Percentiles rank a stretch among this genome's conserved stretches.
These are phyloP conservation scores for Pleurotus tuoliensis DNA, from an alignment of 768 basidiomycete genomes.

Conservation along the genomic window DNA sequence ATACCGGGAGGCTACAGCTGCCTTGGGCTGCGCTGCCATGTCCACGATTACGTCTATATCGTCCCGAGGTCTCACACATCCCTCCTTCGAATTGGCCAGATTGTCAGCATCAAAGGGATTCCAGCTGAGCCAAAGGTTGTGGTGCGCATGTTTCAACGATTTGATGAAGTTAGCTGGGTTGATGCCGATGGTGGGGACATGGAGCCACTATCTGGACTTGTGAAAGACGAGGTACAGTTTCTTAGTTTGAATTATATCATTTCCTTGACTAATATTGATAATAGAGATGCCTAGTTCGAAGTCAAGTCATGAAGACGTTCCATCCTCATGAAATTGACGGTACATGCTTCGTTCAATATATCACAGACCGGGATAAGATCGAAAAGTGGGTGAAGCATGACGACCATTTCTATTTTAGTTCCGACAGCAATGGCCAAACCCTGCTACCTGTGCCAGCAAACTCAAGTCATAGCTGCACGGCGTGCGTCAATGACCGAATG, in stretches of 20 bases:
- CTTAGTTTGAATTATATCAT: conserved; percentile 16
- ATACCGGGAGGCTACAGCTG: conserved; percentile 31
- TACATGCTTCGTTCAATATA: conserved; percentile 44
- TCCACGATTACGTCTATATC: conserved; percentile 60
- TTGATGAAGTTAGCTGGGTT: conserved; percentile 29
- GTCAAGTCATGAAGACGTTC: conserved; percentile 22
- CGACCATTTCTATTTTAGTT: conserved; percentile 57
- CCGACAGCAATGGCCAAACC: conserved; percentile 11
- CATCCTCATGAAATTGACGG: conserved; percentile 46
- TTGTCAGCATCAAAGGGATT: conserved; percentile 33
- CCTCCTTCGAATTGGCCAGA: conserved; percentile 54
- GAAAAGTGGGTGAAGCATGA: conserved; percentile 47
- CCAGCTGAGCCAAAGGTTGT: conserved; percentile 21
- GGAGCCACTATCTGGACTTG: background rate
- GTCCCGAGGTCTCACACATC: conserved; percentile 24
- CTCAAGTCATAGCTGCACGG: conserved; percentile 31
- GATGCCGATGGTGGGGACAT: background rate
- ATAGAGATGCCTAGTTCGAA: conserved; percentile 42
- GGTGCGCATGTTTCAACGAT: conserved; percentile 43
- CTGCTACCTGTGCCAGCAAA: conserved; percentile 5
- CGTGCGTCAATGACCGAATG: conserved; percentile 34
- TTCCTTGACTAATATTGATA: background rate
- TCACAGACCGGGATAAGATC: conserved; percentile 28
- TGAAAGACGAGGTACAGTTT: conserved; percentile 37
- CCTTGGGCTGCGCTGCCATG: conserved; percentile 47